A percentile compares a stretch with the other conserved stretches of the same genome.
Evolutionary conservation across 331 rosid species (phyloP).

Genomic region (Quercus phellos): DNA sequence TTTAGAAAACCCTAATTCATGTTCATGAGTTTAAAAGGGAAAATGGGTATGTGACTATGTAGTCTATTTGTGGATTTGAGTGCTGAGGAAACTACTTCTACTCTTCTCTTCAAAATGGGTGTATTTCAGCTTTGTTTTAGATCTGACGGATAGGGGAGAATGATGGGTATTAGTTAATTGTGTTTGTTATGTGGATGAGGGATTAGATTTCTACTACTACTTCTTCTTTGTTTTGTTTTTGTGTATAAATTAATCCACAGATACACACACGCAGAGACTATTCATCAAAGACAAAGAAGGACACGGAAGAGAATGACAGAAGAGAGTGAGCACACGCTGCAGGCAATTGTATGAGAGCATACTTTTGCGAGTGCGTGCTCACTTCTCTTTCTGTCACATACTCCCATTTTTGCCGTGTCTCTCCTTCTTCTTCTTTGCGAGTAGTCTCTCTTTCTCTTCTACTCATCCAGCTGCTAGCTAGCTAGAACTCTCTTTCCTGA

Average conservation of each 20-base stretch:
- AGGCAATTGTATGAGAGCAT: constrained; percentile 49
- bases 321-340: constrained; percentile 77
- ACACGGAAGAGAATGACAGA: constrained; percentile 52
- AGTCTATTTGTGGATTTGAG: background rate
- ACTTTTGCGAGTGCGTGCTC: constrained; percentile 59
- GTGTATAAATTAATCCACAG: background rate
- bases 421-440: too few relatives aligned
- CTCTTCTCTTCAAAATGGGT: constrained; percentile 27
- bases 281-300: background rate
- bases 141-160: constrained; percentile 5
- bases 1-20: constrained; percentile 28
- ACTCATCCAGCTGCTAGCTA: background rate
- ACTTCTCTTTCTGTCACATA: constrained; percentile 59
- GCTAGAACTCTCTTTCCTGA: too few relatives aligned
- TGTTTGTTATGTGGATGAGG: too few relatives aligned
- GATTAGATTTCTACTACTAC: background rate
- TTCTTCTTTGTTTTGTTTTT: background rate
- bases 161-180: background rate
- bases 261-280: too few relatives aligned
- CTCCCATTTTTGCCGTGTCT: background rate
- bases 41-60: background rate
- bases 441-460: background rate
- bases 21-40: background rate
- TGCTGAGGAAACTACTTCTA: background rate
- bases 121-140: constrained; percentile 21